A percentile compares a stretch with the other conserved stretches of the same genome.
These are phyloP conservation scores for Styphnolobium japonicum DNA, from an alignment of 306 rosid species.

Conservation along the genomic window DNA sequence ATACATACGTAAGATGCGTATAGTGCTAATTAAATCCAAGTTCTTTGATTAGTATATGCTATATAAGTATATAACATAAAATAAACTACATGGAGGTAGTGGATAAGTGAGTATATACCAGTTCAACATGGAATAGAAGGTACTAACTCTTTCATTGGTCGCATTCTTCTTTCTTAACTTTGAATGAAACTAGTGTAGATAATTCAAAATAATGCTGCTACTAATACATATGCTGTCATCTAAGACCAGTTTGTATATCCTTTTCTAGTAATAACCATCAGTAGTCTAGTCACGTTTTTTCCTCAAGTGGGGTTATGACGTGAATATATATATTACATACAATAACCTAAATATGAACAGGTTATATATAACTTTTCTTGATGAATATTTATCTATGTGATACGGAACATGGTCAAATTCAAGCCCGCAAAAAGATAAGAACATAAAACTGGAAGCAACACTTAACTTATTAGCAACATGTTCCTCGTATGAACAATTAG, in stretches of 20 bases:
- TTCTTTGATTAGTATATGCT: background rate
- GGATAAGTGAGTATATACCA: background rate
- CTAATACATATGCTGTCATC: background rate
- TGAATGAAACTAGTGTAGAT: background rate
- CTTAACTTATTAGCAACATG: no score
- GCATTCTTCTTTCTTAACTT: constrained; percentile 6
- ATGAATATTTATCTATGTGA: background rate
- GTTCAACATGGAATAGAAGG: background rate
- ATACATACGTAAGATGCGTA: background rate
- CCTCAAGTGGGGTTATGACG: background rate
- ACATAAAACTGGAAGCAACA: background rate
- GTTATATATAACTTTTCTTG: background rate
- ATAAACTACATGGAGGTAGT: background rate
- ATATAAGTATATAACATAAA: background rate
- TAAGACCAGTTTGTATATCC: background rate
- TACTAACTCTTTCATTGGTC: background rate
- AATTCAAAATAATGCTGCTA: background rate
- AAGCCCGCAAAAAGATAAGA: background rate
- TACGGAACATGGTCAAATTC: background rate
- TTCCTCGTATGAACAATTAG: no score
- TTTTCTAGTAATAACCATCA: background rate
- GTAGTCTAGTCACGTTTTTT: background rate
- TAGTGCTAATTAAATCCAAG: background rate
- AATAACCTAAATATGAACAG: background rate
- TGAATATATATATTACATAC: background rate